phyloP scores from a whole-genome alignment of 768 basidiomycete species.

The Pholiota conissans region DNA sequence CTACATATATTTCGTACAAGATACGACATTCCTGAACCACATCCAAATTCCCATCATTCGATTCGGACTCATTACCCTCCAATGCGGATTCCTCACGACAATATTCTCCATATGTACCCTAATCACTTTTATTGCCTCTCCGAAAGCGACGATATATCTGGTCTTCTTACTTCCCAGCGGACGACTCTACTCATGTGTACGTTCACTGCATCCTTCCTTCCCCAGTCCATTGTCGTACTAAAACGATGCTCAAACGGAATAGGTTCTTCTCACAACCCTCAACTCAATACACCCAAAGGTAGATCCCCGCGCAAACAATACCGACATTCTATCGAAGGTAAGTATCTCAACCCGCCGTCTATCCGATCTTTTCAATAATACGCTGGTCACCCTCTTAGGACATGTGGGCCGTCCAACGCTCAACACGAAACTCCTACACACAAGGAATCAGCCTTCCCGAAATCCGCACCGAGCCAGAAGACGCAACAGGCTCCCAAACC shows the following conservation, averaged over 20 bases:
- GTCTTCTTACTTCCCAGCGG: slow-evolving; percentile 42
- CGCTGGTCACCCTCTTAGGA: not conserved
- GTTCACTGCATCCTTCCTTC: slow-evolving; percentile 1
- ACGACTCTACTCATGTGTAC: slow-evolving; percentile 42
- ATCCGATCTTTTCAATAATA: not conserved
- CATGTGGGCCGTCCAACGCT: slow-evolving; percentile 2
- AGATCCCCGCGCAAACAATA: not conserved
- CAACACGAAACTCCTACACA: not conserved
- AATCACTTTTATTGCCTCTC: slow-evolving; percentile 26
- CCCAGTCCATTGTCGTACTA: too few species aligned
- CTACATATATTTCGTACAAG: not conserved
- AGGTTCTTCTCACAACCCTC: not conserved
- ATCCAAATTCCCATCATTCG: not conserved
- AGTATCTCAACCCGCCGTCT: not conserved
- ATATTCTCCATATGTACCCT: slow-evolving; percentile 36
- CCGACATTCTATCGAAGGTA: not conserved
- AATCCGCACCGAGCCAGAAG: slow-evolving; percentile 16
- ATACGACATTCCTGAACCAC: not conserved
- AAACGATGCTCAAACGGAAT: too few species aligned
- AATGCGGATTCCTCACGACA: slow-evolving; percentile 34
- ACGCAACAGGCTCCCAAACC: not conserved
- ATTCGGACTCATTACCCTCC: slow-evolving; percentile 18
- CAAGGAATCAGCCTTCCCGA: slow-evolving; percentile 23
- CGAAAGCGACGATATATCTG: slow-evolving; percentile 30
- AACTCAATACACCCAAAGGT: not conserved